Base-by-base conservation (phyloP, 2,329 filamentous ascomycete species). In the Cytospora schulzeri region DNA sequence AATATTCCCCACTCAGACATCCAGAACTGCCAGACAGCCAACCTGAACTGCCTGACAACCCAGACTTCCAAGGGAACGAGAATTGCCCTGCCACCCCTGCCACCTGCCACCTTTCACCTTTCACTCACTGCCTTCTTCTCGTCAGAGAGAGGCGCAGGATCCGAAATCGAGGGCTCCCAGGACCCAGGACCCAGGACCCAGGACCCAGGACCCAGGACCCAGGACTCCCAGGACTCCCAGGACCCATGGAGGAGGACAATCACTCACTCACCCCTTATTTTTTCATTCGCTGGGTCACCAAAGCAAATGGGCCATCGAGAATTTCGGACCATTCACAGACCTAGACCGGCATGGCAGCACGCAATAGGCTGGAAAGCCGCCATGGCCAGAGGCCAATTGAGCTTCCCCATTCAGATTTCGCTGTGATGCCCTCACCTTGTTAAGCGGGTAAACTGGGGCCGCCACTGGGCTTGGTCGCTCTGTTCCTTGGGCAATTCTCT, bases 321-420 rank as follows among this genome's bases (percentile, higher is more conserved):
- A 19, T 50, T 62, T 51, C 54, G 51, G 60, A 60, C 63, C 63
- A 65, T 28, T 65, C 54, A 62, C 55, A 41, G 50, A 38, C 50
- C 50, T 24, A 45, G 35, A 60, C 29, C 29, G 55, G 41, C 55
- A n/a, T 56, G 19, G 28, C 57, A 26, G 50, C 53, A 38, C 55
- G 57, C 57, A 51, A 66, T 66, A 66, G 64, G 64, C 61, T 64
- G 64, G 45, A 54, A 22, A 24, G 28, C 64, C 57, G 60, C 60
- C 41, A 24, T 55, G 50, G 52, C 5, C 28, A 45, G 57, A 53
- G 58, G 50, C 64, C 64, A 66, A 66, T 66, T 52, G 61, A 66
- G 57, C 64, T 59, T 60, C 61, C 55, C 17, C 2, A 63, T 53
- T 53, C 31, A 57, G 55, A 48, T 31, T 22, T 48, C 31, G 64